Percentiles rank a stretch among this genome's conserved stretches.
Evolutionary conservation across 179 eudicot species (phyloP).

Genomic region (Beta lomatogona): DNA sequence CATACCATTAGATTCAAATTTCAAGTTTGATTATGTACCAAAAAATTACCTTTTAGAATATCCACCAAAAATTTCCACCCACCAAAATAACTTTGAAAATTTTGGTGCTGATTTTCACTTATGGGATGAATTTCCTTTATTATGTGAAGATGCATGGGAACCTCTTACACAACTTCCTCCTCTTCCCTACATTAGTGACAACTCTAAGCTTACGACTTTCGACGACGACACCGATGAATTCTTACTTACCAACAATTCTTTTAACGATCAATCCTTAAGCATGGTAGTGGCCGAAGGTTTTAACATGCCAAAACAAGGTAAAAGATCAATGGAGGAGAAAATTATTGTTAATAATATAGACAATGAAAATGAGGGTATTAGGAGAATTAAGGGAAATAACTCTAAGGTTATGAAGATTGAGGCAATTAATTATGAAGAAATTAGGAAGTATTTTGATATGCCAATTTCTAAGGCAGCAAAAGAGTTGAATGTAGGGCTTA

Average conservation of each 20-base stretch:
- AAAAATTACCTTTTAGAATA: background rate
- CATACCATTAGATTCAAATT: background rate
- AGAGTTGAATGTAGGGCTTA: constrained; percentile 72
- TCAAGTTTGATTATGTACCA: background rate
- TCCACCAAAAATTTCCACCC: background rate
- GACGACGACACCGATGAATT: background rate
- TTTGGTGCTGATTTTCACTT: background rate
- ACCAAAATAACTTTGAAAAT: background rate
- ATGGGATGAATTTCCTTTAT: constrained; percentile 26
- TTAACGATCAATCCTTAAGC: constrained; percentile 17
- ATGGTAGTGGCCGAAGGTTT: constrained; percentile 22
- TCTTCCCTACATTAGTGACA: background rate
- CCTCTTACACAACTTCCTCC: constrained; percentile 15
- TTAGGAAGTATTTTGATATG: constrained; percentile 59
- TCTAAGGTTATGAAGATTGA: constrained; percentile 25
- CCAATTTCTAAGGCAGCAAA: constrained; percentile 81
- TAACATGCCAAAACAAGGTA: background rate
- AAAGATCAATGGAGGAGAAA: background rate
- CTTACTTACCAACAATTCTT: background rate
- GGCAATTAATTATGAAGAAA: constrained; percentile 52
- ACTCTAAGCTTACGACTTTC: background rate
- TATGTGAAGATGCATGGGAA: constrained; percentile 16
- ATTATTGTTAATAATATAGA: background rate
- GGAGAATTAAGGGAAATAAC: background rate
- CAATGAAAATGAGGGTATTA: background rate